phyloP scores from a whole-genome alignment of 352 stramenopile species.

The Globisporangium carolinianum region DNA sequence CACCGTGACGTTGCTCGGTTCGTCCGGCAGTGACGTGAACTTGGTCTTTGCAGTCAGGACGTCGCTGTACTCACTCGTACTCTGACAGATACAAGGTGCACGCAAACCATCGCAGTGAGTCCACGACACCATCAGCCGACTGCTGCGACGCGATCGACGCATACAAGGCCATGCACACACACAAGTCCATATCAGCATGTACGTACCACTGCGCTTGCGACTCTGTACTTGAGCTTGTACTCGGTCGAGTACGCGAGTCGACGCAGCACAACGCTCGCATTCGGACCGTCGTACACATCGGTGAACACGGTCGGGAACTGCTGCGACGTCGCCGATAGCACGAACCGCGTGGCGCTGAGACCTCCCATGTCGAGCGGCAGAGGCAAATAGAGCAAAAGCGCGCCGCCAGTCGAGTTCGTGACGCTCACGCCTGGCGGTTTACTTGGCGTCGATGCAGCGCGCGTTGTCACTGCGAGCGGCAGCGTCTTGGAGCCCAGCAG shows the following conservation, averaged over 20 bases:
- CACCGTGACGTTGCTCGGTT: constrained; percentile 22
- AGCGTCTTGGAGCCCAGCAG: constrained; percentile 19
- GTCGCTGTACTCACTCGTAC: constrained; percentile 42
- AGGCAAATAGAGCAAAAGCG: constrained; percentile 28
- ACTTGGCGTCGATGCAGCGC: constrained; percentile 22
- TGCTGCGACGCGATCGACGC: too few relatives aligned
- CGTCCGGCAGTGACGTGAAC: constrained; percentile 35
- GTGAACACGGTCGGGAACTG: constrained; percentile 30
- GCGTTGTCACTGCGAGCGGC: constrained; percentile 19
- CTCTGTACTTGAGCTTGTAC: constrained; percentile 42
- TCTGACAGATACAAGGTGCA: constrained; percentile 12
- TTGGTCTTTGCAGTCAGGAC: constrained; percentile 20
- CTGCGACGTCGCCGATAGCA: constrained; percentile 23
- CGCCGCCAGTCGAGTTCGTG: constrained; percentile 26
- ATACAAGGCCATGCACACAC: not conserved
- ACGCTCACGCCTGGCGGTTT: constrained; percentile 23
- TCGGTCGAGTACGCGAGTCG: constrained; percentile 30
- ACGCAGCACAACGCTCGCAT: constrained; percentile 15
- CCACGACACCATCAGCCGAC: too few relatives aligned
- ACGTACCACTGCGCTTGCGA: constrained; percentile 17
- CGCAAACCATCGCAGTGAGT: too few relatives aligned
- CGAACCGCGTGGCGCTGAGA: constrained; percentile 17
- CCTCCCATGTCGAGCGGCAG: constrained; percentile 34
- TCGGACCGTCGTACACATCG: constrained; percentile 30
- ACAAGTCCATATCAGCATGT: too few relatives aligned